Evolutionary conservation across 2,329 filamentous ascomycete species (phyloP).

Genomic region (Colletotrichum sojae): DNA sequence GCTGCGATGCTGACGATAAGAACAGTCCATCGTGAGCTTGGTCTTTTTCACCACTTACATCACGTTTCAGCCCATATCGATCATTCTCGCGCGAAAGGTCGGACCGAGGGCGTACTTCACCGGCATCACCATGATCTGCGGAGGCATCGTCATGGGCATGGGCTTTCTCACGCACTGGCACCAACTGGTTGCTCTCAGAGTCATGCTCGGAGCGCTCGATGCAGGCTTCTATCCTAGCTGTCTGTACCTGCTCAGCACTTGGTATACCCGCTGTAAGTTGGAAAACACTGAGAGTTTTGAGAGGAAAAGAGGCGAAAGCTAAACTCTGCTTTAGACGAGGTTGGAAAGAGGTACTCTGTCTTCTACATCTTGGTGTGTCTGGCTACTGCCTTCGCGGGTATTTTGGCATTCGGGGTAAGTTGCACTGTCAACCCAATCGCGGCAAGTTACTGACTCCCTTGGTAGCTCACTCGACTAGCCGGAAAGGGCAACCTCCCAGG

Average conservation of each 20-base stretch:
- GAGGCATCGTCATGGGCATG: constrained; percentile 44
- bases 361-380: constrained; percentile 48
- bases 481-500: constrained; percentile 67
- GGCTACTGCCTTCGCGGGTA: constrained; percentile 45
- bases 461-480: constrained; percentile 57
- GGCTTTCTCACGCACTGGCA: constrained; percentile 44
- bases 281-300: no score
- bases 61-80: constrained; percentile 43
- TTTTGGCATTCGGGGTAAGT: constrained; percentile 46
- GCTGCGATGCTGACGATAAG: neutral
- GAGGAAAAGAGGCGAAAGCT: neutral
- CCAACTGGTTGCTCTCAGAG: constrained; percentile 39
- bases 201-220: constrained; percentile 43
- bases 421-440: neutral
- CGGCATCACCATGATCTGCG: constrained; percentile 43
- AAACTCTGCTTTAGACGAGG: constrained; percentile 58
- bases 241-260: constrained; percentile 72
- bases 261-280: constrained; percentile 71
- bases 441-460: constrained; percentile 35
- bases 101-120: constrained; percentile 44
- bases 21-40: constrained; percentile 40
- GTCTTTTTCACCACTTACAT: constrained; percentile 45
- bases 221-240: constrained; percentile 66
- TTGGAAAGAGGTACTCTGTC: constrained; percentile 67
- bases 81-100: constrained; percentile 42